Percentiles rank a stretch among this genome's conserved stretches.
Conservation (phyloP, 495 filamentous ascomycete genomes). For the Trichoderma parareesei region DNA sequence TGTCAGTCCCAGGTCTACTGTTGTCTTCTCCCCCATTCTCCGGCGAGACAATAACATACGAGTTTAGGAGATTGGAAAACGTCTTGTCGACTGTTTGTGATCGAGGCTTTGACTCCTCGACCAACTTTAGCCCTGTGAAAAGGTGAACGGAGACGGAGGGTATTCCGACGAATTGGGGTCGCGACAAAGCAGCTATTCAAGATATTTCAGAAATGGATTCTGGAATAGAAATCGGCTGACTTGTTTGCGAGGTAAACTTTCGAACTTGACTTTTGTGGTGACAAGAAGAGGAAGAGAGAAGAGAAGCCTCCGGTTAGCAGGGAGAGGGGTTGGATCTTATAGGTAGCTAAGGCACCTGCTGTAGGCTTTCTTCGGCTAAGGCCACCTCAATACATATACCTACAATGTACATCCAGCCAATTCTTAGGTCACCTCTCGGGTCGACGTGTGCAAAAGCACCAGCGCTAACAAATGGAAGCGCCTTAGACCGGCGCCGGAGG, state of each 20-base stretch:
- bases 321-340: background rate
- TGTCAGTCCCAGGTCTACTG: conserved; percentile 11
- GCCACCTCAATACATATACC: background rate
- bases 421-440: too few species aligned
- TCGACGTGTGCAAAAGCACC: too few species aligned
- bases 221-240: background rate
- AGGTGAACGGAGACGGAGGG: background rate
- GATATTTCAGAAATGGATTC: background rate
- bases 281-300: background rate
- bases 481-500: too few species aligned
- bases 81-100: conserved; percentile 61
- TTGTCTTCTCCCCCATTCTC: conserved; percentile 13
- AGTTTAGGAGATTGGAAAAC: conserved; percentile 88
- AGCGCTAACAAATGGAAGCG: too few species aligned
- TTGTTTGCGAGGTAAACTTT: background rate
- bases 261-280: background rate
- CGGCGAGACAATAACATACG: conserved; percentile 43
- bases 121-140: conserved; percentile 25
- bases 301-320: background rate
- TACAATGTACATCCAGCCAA: background rate
- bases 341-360: background rate
- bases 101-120: conserved; percentile 47
- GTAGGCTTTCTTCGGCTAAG: background rate
- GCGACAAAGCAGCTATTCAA: background rate
- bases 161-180: background rate